Percentiles rank a stretch among this genome's conserved stretches.
phyloP scores from a whole-genome alignment of 1,284 basidiomycete genomes.

The Rhodofomes roseus region DNA sequence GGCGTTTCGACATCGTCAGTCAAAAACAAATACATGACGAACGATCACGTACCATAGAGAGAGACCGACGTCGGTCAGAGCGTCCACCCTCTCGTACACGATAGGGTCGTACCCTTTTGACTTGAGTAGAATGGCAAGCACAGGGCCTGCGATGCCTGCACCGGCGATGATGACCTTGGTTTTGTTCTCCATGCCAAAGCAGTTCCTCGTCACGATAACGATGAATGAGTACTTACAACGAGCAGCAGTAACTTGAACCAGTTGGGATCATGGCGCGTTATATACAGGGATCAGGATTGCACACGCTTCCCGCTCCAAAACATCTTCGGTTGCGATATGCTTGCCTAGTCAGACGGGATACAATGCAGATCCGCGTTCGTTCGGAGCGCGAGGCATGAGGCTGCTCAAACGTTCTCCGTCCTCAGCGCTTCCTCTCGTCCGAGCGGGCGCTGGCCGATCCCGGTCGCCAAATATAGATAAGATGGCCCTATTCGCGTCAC shows the following conservation, averaged over 20 bases:
- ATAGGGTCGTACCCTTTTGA: conserved; percentile 38
- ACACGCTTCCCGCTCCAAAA: no score
- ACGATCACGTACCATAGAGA: conserved; percentile 31
- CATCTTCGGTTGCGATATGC: no score
- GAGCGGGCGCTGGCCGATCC: not conserved
- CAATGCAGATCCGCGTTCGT: no score
- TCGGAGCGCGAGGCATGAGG: no score
- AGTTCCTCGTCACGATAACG: not conserved
- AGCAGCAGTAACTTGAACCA: no score
- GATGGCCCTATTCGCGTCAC: no score
- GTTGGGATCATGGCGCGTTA: no score
- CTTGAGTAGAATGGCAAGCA: conserved; percentile 42
- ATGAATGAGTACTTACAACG: no score
- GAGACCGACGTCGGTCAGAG: conserved; percentile 30
- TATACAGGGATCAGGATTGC: no score
- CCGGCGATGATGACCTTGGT: conserved; percentile 39
- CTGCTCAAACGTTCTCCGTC: no score
- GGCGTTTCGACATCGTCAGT: not conserved
- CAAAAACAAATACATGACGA: not conserved
- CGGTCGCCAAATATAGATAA: not conserved
- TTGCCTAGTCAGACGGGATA: no score
- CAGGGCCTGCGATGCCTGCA: conserved; percentile 43
- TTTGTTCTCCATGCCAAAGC: not conserved
- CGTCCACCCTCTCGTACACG: conserved; percentile 37
- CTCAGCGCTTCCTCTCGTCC: not conserved